Evolutionary conservation across 148 eudicot genomes (phyloP), one percentile per base, ranked within the genome.

Genomic region (Cornus controversa): DNA sequence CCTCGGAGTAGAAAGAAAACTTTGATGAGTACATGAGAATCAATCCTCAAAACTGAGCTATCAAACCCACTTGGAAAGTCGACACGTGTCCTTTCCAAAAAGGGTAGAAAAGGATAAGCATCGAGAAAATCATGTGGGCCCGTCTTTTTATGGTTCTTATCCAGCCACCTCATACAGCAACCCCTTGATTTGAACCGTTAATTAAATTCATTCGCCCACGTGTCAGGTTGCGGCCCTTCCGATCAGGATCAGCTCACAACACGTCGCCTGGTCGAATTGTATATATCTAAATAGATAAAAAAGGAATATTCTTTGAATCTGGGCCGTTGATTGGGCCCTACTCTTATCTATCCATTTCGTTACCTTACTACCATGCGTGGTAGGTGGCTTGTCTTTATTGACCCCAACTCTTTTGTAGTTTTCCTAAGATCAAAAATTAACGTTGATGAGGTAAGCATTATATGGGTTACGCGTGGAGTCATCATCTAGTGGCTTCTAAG

Each of bases 251-350:
- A 14, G 22, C 6, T 10, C 29, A 16, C 42, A 8, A 14, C 70
- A 67, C 70, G 70, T 29, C 23, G 70, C 70, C 9, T 29, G 42
- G 37, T 67, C 15, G 70, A 67, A 67, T 67, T 67, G 37, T 28
- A 31, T 28, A 25, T 28, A 66, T 25, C 16, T 66, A 20, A 14
- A 14, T 50, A 13, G 3, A 6, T 0, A 3, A 60, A 60, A 60
- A 22, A 60, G 20, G 64, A 60, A 60, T 60, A 60, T 18, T 60
- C 64, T n/a, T 60, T 60, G 64, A 22, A 60, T 60, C 25, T 22
- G 0, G 20, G 64, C 64, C 57, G 18, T 50, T 50, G 57, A 60
- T 60, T 60, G 24, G 64, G 64, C 25, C 64, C 25, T n/a, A 1
- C 7, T 60, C 64, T 40, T 4, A 40, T 40, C 45, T 40, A 40